Percentiles rank a stretch among this genome's conserved stretches.
phyloP scores from a whole-genome alignment of 2,329 filamentous ascomycete species.

The Helotiales sp. region DNA sequence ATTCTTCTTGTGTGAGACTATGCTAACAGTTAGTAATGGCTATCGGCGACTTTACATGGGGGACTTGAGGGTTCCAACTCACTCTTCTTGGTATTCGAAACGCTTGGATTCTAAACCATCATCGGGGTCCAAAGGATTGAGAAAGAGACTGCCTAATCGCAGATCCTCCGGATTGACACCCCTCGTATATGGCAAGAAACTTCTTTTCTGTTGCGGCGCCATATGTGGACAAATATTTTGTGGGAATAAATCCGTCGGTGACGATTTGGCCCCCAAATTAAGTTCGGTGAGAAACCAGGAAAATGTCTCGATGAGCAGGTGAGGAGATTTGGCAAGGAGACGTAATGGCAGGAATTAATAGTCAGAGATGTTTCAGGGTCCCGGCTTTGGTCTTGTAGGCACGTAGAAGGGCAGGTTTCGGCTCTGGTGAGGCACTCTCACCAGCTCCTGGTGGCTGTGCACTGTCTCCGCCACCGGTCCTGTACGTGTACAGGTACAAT shows the following conservation, averaged over 20 bases:
- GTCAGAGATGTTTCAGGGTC: background rate
- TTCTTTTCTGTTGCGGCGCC: slow-evolving; percentile 15
- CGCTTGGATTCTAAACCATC: slow-evolving; percentile 15
- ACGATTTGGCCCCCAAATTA: slow-evolving; percentile 1
- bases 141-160: slow-evolving; percentile 9
- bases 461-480: slow-evolving; percentile 2
- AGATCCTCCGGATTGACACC: slow-evolving; percentile 12
- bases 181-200: slow-evolving; percentile 12
- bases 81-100: slow-evolving; percentile 14
- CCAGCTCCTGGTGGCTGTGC: background rate
- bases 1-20: slow-evolving; percentile 7
- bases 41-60: background rate
- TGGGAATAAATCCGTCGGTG: background rate
- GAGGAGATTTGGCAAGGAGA: background rate
- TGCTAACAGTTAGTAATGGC: background rate
- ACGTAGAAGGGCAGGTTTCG: background rate
- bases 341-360: slow-evolving; percentile 10
- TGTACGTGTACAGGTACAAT: background rate
- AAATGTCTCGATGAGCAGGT: slow-evolving; percentile 2
- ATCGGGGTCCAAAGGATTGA: slow-evolving; percentile 11
- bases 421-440: slow-evolving; percentile 6
- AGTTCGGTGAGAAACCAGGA: background rate
- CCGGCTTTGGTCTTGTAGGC: background rate
- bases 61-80: background rate
- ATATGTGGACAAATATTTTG: background rate